These are phyloP conservation scores for Astrephomene gubernaculifera DNA, from an alignment of 139 green algal species.

Conservation along the genomic window DNA sequence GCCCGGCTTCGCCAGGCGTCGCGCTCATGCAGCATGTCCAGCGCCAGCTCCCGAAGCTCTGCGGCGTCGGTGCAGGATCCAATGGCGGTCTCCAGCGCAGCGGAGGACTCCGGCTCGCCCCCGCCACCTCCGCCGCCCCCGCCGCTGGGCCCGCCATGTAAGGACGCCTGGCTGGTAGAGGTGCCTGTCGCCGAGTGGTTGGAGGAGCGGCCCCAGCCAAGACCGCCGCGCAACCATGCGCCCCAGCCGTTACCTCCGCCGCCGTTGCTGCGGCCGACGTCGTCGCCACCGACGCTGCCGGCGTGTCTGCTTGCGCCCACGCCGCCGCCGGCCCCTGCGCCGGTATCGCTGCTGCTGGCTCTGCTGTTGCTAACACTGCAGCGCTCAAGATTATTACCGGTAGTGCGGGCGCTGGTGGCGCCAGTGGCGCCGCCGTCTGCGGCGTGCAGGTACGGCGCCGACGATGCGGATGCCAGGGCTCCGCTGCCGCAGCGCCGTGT, in stretches of 20 bases:
- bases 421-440: too few relatives aligned
- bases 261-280: not conserved
- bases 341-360: not conserved
- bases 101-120: not conserved
- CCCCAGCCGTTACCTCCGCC: slow-evolving; percentile 7
- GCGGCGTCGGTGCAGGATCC: not conserved
- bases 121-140: not conserved
- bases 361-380: not conserved
- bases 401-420: too few relatives aligned
- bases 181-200: slow-evolving; percentile 4
- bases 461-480: not conserved
- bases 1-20: slow-evolving; percentile 21
- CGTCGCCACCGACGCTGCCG: not conserved
- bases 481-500: not conserved
- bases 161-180: not conserved
- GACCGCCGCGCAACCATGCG: not conserved
- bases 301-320: not conserved
- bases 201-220: slow-evolving; percentile 24
- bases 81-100: slow-evolving; percentile 22
- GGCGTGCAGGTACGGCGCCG: not conserved
- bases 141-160: too few relatives aligned
- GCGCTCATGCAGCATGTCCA: slow-evolving; percentile 39
- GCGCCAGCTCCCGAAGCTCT: slow-evolving; percentile 20
- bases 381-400: not conserved
- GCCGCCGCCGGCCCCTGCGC: not conserved